Evolutionary conservation across 495 filamentous ascomycete genomes (phyloP), one percentile per base, ranked within the genome.

Genomic region (Lasiosphaeria hispida): DNA sequence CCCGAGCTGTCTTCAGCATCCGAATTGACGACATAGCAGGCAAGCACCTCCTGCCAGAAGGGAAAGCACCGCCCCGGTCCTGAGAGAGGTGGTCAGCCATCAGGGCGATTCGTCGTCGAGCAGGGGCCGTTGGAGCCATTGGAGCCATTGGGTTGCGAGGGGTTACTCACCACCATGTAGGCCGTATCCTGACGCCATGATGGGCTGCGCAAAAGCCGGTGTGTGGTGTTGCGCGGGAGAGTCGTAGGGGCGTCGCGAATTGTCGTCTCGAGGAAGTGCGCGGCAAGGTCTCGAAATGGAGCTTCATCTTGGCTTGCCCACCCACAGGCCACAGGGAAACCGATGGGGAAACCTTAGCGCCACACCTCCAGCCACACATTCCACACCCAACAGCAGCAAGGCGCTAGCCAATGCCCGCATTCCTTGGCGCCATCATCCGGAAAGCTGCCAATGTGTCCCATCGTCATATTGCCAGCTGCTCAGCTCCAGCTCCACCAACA

Each of bases 11-110:
- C 87, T 18, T 89, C 86, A 43, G 85, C 77, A 51, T 77, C 80
- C 48, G 87, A 85, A 74, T 93, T 92, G 68, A 92, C 83, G 47
- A 93, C 89, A 70, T 95, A 95, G 82, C 90, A 95, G 64, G 87
- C 87, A 61, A 95, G 85, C 53, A 92, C 77, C 68, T 95, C 90
- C 77, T 95, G 94, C 95, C 95, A 99, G 84, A 97, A 99, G 71
- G 90, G 89, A 76, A 95, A 97, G 86, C 94, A 99, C 77, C 96
- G 87, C 66, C 84, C 85, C 59, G 85, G 87, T 66, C 91, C 92
- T 96, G 58, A 18, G 41, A 35, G 35, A 43, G 11, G 18, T 35
- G 52, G 45, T 52, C 43, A 58, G 45, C 17, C 7, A 23, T 39
- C 58, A 53, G 48, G 23, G 36, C 19, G 15, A 39, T 50, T 55